phyloP scores from a whole-genome alignment of 371 early-diverging fungal genomes.

The Gilbertella persicaria region DNA sequence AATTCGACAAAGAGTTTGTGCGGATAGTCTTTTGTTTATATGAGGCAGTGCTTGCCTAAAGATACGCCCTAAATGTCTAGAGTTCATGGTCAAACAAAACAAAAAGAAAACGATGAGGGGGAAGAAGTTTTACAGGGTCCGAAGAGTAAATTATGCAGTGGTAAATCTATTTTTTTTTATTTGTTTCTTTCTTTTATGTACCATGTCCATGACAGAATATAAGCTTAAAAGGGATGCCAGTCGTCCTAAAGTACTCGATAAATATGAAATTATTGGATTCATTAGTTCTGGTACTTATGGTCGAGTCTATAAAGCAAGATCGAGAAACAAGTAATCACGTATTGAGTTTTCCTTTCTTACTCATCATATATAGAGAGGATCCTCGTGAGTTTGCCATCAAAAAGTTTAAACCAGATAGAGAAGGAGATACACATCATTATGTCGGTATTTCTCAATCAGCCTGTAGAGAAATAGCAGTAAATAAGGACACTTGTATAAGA shows the following conservation, averaged over 20 bases:
- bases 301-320: constrained; percentile 88
- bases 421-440: constrained; percentile 77
- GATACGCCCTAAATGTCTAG: too few species aligned
- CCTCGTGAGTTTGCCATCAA: constrained; percentile 83
- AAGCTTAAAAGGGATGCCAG: constrained; percentile 59
- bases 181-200: background rate
- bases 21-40: too few species aligned
- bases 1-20: too few species aligned
- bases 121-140: too few species aligned
- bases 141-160: too few species aligned
- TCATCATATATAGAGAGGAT: constrained; percentile 46
- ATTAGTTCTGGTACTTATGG: constrained; percentile 95
- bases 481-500: background rate
- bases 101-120: too few species aligned
- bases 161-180: constrained; percentile 3
- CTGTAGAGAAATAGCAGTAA: constrained; percentile 88
- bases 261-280: constrained; percentile 87
- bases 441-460: constrained; percentile 94
- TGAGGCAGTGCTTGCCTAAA: too few species aligned
- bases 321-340: constrained; percentile 56
- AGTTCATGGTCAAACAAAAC: too few species aligned
- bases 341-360: background rate
- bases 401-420: constrained; percentile 94
- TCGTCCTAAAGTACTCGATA: constrained; percentile 68
- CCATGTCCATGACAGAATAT: constrained; percentile 59